phyloP scores from a whole-genome alignment of 2,329 filamentous ascomycete genomes.

The Cryoendolithus antarcticus region DNA sequence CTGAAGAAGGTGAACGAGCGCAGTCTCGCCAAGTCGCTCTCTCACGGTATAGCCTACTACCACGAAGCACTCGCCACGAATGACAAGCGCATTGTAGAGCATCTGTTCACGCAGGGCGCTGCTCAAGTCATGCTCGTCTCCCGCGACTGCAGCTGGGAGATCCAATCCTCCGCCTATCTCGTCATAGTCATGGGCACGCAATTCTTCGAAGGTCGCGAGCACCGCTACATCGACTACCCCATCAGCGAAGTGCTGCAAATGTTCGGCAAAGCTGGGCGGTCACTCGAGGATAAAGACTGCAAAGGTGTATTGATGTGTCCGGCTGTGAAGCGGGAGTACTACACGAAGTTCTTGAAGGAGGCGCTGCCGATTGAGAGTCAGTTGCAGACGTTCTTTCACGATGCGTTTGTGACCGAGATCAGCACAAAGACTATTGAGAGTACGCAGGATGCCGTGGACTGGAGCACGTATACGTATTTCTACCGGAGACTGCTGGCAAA shows the following conservation, averaged over 20 bases:
- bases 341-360: constrained; percentile 97
- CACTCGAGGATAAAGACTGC: constrained; percentile 64
- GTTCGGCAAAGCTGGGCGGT: constrained; percentile 84
- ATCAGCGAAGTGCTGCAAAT: constrained; percentile 92
- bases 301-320: constrained; percentile 96
- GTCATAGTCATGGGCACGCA: constrained; percentile 97
- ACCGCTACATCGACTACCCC: constrained; percentile 93
- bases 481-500: constrained; percentile 91
- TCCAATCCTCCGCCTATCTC: constrained; percentile 76
- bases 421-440: constrained; percentile 92
- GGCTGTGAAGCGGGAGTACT: constrained; percentile 88
- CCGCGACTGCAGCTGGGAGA: constrained; percentile 91
- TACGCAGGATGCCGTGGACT: constrained; percentile 93
- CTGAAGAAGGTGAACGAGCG: constrained; percentile 75
- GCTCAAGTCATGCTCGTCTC: constrained; percentile 75
- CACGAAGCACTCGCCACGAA: constrained; percentile 82
- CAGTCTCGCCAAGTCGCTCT: constrained; percentile 75
- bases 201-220: constrained; percentile 91
- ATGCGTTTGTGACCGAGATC: constrained; percentile 93
- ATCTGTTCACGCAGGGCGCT: constrained; percentile 78
- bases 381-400: constrained; percentile 79
- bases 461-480: constrained; percentile 97
- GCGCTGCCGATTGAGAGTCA: constrained; percentile 92
- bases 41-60: constrained; percentile 92
- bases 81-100: constrained; percentile 87